Conservation (phyloP, 805 yeast genomes). For the Pichia cephalocereana region DNA sequence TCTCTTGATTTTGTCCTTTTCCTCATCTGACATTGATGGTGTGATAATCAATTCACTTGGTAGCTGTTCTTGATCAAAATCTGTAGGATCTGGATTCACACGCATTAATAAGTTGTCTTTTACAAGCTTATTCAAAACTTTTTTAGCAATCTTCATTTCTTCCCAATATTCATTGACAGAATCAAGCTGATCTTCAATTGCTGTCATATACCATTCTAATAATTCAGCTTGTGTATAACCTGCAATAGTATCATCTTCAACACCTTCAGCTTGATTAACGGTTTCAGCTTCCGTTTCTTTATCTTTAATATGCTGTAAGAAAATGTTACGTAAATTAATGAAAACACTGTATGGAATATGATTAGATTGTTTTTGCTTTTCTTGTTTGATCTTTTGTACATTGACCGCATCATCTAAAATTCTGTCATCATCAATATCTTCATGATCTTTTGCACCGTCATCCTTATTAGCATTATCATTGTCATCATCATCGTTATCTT, state of each 20-base stretch:
- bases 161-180: slow-evolving; percentile 61
- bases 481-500: slow-evolving; percentile 9
- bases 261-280: slow-evolving; percentile 36
- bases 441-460: background rate
- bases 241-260: slow-evolving; percentile 26
- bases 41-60: slow-evolving; percentile 17
- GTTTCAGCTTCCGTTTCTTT: slow-evolving; percentile 35
- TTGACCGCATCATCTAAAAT: slow-evolving; percentile 1
- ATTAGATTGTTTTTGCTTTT: slow-evolving; percentile 14
- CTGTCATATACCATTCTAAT: slow-evolving; percentile 72
- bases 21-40: slow-evolving; percentile 16
- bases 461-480: background rate
- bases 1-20: slow-evolving; percentile 15
- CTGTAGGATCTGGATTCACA: slow-evolving; percentile 30
- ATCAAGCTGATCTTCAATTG: slow-evolving; percentile 59
- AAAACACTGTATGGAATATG: slow-evolving; percentile 80
- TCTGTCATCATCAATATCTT: slow-evolving; percentile 6
- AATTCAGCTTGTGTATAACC: slow-evolving; percentile 65
- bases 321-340: slow-evolving; percentile 69
- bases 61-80: slow-evolving; percentile 34
- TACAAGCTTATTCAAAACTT: slow-evolving; percentile 75
- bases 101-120: slow-evolving; percentile 78
- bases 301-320: slow-evolving; percentile 45
- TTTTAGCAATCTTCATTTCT: slow-evolving; percentile 64
- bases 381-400: slow-evolving; percentile 20